Base-by-base conservation (phyloP, 495 filamentous ascomycete species). In the Talaromyces stipitatus region DNA sequence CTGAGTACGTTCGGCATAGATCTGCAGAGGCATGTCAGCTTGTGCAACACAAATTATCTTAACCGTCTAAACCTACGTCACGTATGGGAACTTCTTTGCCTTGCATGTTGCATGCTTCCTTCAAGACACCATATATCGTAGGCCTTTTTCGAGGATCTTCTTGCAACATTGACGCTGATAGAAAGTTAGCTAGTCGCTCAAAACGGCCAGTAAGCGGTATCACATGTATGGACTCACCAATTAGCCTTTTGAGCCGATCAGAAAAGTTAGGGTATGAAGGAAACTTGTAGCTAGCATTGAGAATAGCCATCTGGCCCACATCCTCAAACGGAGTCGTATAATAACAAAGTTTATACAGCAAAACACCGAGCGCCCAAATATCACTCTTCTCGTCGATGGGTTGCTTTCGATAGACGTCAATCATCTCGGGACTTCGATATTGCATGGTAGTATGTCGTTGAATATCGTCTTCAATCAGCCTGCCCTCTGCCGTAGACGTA, bases 291-390 rank as follows among this genome's bases (percentile, higher is more conserved):
- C 82, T 95, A 38, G 95, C 94, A 66, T 97, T 97, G 38, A 98
- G 76, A 61, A 98, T 98, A n/a, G 94, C 94, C 72, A 97, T 89
- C 73, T 96, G 92, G 18, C 94, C 94, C 62, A 94, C 89, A 56
- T 97, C 95, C 72, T 98, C 94, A 65, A 98, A 98, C 3, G 94
- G 94, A 8, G 94, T 98, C 26, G 95, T 98, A 75, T 97, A 98
- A 75, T 97, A 98, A 75, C 94, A 98, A 54, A 98, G 80, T 77
- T 98, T 98, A 77, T 97, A 98, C 50, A 98, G 76, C 48, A 98
- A 77, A 28, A 98, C 94, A 12, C 94, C 94, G 36, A 98, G 77
- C 1, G 94, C 94, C 94, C 94, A 98, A 18, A 98, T 95, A 72
- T 98, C 94, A 43, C 91, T 96, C 76, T 98, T 98, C 78, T 98